A percentile compares a stretch with the other conserved stretches of the same genome.
Evolutionary conservation across 306 rosid genomes (phyloP).

Genomic region (Vigna hirtella): DNA sequence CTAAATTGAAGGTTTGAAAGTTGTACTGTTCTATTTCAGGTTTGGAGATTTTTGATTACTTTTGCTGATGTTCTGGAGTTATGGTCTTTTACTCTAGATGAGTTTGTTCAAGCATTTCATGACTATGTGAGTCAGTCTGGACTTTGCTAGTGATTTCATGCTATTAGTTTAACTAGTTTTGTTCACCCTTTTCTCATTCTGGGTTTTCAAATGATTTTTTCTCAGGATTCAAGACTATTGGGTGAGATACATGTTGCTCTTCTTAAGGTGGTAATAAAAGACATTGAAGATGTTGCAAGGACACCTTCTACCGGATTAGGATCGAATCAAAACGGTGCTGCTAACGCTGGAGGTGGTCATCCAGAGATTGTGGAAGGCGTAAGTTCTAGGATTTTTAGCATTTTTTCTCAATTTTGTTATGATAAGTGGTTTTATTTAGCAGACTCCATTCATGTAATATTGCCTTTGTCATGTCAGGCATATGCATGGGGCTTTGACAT

Average conservation of each 20-base stretch:
- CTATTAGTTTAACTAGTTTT: conserved; percentile 21
- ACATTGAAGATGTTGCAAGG: conserved; percentile 97
- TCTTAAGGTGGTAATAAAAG: conserved; percentile 86
- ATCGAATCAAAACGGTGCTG: conserved; percentile 77
- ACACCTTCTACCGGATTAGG: conserved; percentile 88
- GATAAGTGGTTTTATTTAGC: conserved; percentile 15
- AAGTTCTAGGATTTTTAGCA: conserved; percentile 38
- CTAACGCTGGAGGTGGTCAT: conserved; percentile 96
- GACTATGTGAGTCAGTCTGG: conserved; percentile 74
- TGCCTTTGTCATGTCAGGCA: conserved; percentile 60
- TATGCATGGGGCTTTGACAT: conserved; percentile 98
- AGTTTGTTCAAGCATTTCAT: conserved; percentile 95
- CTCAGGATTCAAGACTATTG: conserved; percentile 93
- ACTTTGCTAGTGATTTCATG: conserved; percentile 45
- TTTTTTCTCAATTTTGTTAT: conserved; percentile 3
- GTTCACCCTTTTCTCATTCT: conserved; percentile 22
- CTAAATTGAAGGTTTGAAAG: conserved; percentile 37
- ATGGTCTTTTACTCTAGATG: conserved; percentile 97
- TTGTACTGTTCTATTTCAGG: conserved; percentile 63
- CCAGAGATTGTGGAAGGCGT: conserved; percentile 98
- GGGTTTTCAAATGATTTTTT: conserved; percentile 44
- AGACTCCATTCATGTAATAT: conserved; percentile 20
- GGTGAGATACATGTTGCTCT: conserved; percentile 95
- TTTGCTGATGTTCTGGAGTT: conserved; percentile 93
- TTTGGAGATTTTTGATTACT: conserved; percentile 92